Conservation (phyloP, 1,284 basidiomycete genomes). For the Chiua sp. region DNA sequence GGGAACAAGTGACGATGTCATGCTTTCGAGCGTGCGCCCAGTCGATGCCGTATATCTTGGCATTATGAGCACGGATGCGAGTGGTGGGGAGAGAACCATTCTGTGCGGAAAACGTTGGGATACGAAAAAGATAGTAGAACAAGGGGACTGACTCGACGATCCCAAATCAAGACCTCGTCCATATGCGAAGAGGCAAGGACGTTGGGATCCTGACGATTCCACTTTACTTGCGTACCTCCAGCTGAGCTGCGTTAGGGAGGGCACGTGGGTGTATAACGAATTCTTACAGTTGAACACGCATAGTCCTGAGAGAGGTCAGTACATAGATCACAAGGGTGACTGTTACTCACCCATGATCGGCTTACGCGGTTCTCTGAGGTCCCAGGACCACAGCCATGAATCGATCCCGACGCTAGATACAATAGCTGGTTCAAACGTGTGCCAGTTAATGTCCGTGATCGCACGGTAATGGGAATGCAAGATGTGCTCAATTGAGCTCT, state of each 20-base stretch:
- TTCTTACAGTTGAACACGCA: conserved; percentile 75
- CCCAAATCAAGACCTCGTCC: conserved; percentile 87
- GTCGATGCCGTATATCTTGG: conserved; percentile 96
- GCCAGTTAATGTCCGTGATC: conserved; percentile 97
- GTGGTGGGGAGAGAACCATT: conserved; percentile 89
- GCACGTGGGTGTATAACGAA: not conserved
- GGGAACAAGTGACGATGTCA: conserved; percentile 89
- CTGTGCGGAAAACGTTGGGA: conserved; percentile 42
- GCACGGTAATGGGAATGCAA: conserved; percentile 90
- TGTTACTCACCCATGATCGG: conserved; percentile 63
- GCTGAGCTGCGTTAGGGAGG: conserved; percentile 46
- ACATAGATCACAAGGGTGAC: not conserved
- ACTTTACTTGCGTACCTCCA: conserved; percentile 94
- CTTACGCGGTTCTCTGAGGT: conserved; percentile 68
- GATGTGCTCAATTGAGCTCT: conserved; percentile 79
- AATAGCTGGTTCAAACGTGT: conserved; percentile 79
- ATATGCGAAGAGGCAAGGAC: conserved; percentile 88
- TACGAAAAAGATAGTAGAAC: not conserved
- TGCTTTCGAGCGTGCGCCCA: conserved; percentile 82
- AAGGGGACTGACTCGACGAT: conserved; percentile 65
- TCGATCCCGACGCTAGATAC: conserved; percentile 82
- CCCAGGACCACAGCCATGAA: conserved; percentile 90
- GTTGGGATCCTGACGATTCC: conserved; percentile 88
- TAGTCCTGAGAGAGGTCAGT: conserved; percentile 49
- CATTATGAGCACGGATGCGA: conserved; percentile 78